Base-by-base conservation (phyloP, 2,329 filamentous ascomycete genomes). In the Ophiostoma ulmi region DNA sequence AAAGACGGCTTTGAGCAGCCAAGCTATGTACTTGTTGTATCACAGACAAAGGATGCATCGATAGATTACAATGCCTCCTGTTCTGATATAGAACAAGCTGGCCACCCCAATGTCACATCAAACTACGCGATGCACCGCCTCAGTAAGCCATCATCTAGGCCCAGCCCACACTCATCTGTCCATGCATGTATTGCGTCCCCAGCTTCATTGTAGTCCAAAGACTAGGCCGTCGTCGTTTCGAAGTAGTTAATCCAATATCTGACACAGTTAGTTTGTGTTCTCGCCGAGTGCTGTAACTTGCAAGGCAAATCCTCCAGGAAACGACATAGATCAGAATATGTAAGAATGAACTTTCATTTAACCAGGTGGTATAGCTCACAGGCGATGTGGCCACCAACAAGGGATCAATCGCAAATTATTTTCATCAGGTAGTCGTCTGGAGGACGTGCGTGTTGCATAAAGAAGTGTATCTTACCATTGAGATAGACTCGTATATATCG, bases 341-440 rank as follows among this genome's bases (percentile, higher is more conserved):
- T 94, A 94, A 94, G 91, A 93, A 74, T 86, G 85, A 80, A 92
- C 89, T 93, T 89, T 95, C 92, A 94, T 84, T 80, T 84, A 78
- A 80, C 85, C 83, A 82, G 78, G 82, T 84, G 89, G 88, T 92
- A 89, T 88, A 83, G 88, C 89, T 83, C 84, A 90, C 86, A 87
- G 92, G 92, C 92, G 90, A 89, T 91, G 86, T 89, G 82, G 84
- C 91, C 91, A 92, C 86, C 87, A 71, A 83, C 81, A 80, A 80
- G 82, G 85, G 84, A 88, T 95, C 91, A 93, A 92, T 93, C 92
- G 92, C 92, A 95, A 95, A 95, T 95, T 95, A 92, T 90, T 74
- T 83, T 88, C 91, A 94, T 94, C 92, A 92, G 20, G 35, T n/a
- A 39, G 20, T 39, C 63, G 63, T 39, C 63, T 65, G 63, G 89